Base-by-base conservation (phyloP, 2,329 filamentous ascomycete genomes). In the Phoma herbarum region DNA sequence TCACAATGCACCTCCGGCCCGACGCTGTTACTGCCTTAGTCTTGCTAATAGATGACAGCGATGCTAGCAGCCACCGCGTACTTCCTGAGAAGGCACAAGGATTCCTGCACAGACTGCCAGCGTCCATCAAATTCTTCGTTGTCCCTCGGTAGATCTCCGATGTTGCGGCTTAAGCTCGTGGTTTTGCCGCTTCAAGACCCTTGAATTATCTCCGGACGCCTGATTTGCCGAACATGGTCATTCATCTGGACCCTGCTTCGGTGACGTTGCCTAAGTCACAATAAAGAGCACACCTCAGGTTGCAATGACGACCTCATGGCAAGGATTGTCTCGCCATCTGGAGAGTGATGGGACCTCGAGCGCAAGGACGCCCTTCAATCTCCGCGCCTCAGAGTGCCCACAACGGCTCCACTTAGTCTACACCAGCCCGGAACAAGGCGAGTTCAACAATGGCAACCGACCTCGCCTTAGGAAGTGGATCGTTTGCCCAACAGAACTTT, bases 401-500 rank as follows among this genome's bases (percentile, higher is more conserved):
- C 56, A 43, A 41, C 39, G 59, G 60, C 59, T 64, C 66, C 66
- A 69, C 65, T 45, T 51, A 45, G 57, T 58, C 60, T 41, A 61
- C 50, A 57, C 66, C 63, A 48, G 61, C 52, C 48, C 51, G 65
- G 57, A 49, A 52, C 33, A 57, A 37, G 46, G 52, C 61, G 50
- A 65, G 35, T 53, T 64, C 62, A 68, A 68, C 63, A 64, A 59
- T 54, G 49, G 60, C 58, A 61, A 52, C 35, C 41, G 31, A 59
- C 25, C 37, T 45, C 26, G 29, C 44, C 23, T 46, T 54, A 51
- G 46, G 23, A 25, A 59, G 56, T 54, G 56, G 56, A 59, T 45
- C 50, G 31, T 26, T 6, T 35, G 33, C 56, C 46, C 56, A 59
- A 59, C 51, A 59, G 44, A 53, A 54, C 44, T 41, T 45, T 49